Conservation (phyloP, 2,329 filamentous ascomycete genomes). For the Podosphaera aphanis region DNA sequence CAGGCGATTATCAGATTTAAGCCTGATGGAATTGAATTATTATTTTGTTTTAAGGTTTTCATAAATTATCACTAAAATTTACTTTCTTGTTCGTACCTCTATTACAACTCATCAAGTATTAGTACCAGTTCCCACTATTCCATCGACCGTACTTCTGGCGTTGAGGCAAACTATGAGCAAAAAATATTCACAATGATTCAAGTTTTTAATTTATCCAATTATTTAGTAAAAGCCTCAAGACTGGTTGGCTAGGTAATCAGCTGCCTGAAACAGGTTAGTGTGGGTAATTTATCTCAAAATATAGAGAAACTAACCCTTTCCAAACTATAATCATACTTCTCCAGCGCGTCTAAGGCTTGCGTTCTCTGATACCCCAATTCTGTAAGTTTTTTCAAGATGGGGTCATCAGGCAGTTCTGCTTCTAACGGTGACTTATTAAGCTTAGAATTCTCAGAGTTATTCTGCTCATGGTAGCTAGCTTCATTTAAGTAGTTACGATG, state of each 20-base stretch:
- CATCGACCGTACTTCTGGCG: too few species aligned
- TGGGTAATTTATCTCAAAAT: not conserved
- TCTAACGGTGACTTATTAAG: conserved; percentile 27
- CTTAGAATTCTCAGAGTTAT: not conserved
- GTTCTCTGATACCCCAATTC: conserved; percentile 65
- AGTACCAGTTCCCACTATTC: too few species aligned
- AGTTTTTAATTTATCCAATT: not conserved
- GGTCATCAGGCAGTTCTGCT: conserved; percentile 66
- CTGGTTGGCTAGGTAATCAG: conserved; percentile 16
- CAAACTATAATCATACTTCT: conserved; percentile 90
- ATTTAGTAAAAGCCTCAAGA: conserved; percentile 6
- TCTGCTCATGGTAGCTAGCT: not conserved
- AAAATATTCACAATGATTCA: not conserved
- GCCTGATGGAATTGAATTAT: too few species aligned
- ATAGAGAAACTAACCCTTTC: conserved; percentile 46
- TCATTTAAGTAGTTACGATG: not conserved
- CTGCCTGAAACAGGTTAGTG: conserved; percentile 11
- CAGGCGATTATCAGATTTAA: too few species aligned
- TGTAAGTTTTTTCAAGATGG: conserved; percentile 71
- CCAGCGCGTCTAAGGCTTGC: conserved; percentile 55
- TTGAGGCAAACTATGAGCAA: not conserved
- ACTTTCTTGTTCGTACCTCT: too few species aligned
- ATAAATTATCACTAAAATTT: too few species aligned
- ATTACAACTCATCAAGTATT: too few species aligned
- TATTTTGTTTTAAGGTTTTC: too few species aligned